These are phyloP conservation scores for Populus trichocarpa DNA, from an alignment of 441 rosid species.

Conservation along the genomic window DNA sequence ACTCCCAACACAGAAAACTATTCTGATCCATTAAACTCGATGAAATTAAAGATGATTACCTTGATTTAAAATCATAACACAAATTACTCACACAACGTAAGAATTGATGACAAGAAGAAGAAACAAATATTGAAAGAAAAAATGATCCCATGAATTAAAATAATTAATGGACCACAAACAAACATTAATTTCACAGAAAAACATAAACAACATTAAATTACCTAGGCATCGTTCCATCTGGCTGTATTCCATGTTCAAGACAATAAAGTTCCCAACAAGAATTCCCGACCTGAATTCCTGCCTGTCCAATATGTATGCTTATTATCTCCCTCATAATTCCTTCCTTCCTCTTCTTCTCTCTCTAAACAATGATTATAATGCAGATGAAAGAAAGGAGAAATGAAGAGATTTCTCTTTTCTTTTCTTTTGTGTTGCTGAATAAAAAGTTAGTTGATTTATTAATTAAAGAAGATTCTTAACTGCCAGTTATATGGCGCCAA, in stretches of 20 bases:
- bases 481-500: constrained; percentile 35
- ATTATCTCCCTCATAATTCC: constrained; percentile 65
- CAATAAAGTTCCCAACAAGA: constrained; percentile 77
- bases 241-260: constrained; percentile 75
- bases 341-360: constrained; percentile 4
- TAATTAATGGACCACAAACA: background rate
- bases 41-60: background rate
- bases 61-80: background rate
- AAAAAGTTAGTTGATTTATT: background rate
- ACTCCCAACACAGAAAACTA: background rate
- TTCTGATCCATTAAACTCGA: background rate
- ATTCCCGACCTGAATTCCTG: constrained; percentile 84
- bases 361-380: background rate
- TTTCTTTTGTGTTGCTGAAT: background rate
- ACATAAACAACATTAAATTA: background rate
- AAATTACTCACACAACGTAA: background rate
- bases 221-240: constrained; percentile 82
- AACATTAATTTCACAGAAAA: background rate
- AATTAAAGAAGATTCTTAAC: background rate
- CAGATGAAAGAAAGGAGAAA: background rate
- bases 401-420: background rate
- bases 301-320: constrained; percentile 76
- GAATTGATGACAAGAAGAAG: background rate
- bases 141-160: background rate
- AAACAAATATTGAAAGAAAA: background rate